Percentiles rank a stretch among this genome's conserved stretches.
phyloP scores from a whole-genome alignment of 805 yeast genomes.

The Wickerhamomyces alni region DNA sequence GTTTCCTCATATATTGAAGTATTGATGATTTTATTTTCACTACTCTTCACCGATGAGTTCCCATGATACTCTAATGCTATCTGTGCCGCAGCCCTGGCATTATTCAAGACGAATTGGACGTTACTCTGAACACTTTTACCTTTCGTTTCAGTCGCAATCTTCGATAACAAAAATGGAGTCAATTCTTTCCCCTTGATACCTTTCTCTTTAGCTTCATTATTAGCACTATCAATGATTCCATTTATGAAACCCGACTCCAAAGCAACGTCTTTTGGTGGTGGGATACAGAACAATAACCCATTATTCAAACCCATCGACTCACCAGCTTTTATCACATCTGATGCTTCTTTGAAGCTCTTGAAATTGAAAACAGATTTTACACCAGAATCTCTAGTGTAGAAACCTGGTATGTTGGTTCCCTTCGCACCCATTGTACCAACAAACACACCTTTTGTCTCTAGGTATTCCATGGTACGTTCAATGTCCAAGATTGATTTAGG shows the following conservation, averaged over 20 bases:
- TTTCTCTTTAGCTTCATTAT: conserved; percentile 41
- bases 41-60: background rate
- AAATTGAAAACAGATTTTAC: conserved; percentile 64
- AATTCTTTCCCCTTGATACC: conserved; percentile 66
- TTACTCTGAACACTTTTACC: conserved; percentile 70
- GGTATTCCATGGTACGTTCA: conserved; percentile 71
- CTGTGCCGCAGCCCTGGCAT: conserved; percentile 61
- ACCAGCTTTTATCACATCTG: conserved; percentile 48
- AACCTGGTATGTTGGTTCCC: conserved; percentile 67
- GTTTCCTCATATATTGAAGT: background rate
- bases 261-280: conserved; percentile 66
- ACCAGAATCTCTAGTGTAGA: conserved; percentile 73
- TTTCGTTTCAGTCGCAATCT: conserved; percentile 59
- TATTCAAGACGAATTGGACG: conserved; percentile 69
- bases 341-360: conserved; percentile 49
- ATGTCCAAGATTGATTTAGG: conserved; percentile 85
- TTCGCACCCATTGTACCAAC: conserved; percentile 60
- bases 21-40: background rate
- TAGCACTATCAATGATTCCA: conserved; percentile 52
- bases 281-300: conserved; percentile 78
- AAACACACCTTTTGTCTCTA: conserved; percentile 88
- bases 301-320: conserved; percentile 44
- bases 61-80: conserved; percentile 40
- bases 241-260: conserved; percentile 47
- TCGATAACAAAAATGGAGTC: conserved; percentile 70